A percentile compares a stretch with the other conserved stretches of the same genome.
These are phyloP conservation scores for Sphagnum fallax DNA, from an alignment of 228 moss, liverwort and hornwort genomes.

Conservation along the genomic window DNA sequence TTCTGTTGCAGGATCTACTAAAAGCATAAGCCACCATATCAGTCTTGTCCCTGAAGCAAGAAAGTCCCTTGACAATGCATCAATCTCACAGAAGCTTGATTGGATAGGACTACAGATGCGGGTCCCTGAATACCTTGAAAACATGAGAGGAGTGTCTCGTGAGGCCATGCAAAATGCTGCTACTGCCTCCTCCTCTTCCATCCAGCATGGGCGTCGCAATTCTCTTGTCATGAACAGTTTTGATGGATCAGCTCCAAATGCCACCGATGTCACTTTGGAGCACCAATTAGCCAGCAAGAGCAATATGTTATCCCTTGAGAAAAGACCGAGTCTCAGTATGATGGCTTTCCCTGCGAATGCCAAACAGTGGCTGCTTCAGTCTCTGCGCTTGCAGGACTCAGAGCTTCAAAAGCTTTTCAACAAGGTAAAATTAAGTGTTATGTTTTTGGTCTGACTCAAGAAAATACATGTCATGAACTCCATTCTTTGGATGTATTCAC, in stretches of 20 bases:
- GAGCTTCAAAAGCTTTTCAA: constrained; percentile 89
- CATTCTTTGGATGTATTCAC: background rate
- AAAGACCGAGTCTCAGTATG: constrained; percentile 48
- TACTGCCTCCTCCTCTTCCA: constrained; percentile 21
- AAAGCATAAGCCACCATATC: background rate
- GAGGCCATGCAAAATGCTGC: constrained; percentile 31
- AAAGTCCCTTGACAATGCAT: constrained; percentile 28
- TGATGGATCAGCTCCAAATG: constrained; percentile 42
- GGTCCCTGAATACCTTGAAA: constrained; percentile 54
- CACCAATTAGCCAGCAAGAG: constrained; percentile 54
- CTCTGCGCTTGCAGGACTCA: constrained; percentile 71
- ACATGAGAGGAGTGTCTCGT: constrained; percentile 57
- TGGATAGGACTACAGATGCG: constrained; percentile 62
- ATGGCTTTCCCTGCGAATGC: constrained; percentile 77
- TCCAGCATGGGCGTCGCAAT: constrained; percentile 46
- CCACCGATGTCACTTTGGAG: constrained; percentile 27
- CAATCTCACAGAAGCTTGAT: constrained; percentile 53
- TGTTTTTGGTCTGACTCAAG: background rate
- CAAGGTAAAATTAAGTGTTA: constrained; percentile 30
- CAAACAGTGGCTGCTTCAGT: constrained; percentile 93
- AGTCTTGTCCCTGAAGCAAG: constrained; percentile 18
- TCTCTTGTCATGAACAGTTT: constrained; percentile 55
- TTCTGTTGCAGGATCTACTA: too few species aligned
- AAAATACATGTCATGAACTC: background rate
- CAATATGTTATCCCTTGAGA: constrained; percentile 34